Evolutionary conservation across 73 alveolate genomes (phyloP).

Genomic region (Paramecium sexaurelia): DNA sequence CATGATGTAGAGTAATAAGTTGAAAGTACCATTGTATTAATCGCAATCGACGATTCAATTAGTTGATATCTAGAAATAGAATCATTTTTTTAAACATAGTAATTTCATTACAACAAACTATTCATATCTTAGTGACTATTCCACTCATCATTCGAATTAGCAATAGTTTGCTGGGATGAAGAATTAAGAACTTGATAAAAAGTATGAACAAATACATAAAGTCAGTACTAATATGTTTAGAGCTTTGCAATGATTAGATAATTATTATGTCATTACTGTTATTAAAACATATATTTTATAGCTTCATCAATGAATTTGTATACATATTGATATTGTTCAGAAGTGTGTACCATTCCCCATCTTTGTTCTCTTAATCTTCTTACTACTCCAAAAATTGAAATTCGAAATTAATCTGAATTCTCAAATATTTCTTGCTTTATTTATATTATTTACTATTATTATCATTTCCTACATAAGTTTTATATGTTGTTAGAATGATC

Average conservation of each 20-base stretch:
- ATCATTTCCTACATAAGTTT: background rate
- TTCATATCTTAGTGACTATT: background rate
- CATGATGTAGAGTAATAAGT: background rate
- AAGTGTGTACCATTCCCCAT: slow-evolving; percentile 89
- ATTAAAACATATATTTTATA: slow-evolving; percentile 38
- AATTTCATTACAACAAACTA: background rate
- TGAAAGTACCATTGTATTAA: background rate
- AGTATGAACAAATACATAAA: slow-evolving; percentile 4
- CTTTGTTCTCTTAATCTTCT: slow-evolving; percentile 96
- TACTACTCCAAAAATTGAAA: slow-evolving; percentile 90
- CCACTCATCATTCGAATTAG: background rate
- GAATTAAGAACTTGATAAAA: background rate
- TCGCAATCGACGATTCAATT: background rate
- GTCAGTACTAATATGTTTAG: background rate
- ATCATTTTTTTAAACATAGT: background rate
- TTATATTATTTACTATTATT: background rate
- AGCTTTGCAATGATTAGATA: background rate
- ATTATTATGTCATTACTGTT: background rate
- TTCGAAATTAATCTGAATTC: slow-evolving; percentile 72
- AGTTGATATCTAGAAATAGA: background rate
- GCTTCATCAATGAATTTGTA: slow-evolving; percentile 78
- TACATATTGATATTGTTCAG: slow-evolving; percentile 84
- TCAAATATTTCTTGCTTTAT: slow-evolving; percentile 32
- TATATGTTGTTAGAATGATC: slow-evolving; percentile 33
- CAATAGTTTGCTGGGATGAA: background rate